Conservation (phyloP, 2,329 filamentous ascomycete species). For the Fusarium multiceps region DNA sequence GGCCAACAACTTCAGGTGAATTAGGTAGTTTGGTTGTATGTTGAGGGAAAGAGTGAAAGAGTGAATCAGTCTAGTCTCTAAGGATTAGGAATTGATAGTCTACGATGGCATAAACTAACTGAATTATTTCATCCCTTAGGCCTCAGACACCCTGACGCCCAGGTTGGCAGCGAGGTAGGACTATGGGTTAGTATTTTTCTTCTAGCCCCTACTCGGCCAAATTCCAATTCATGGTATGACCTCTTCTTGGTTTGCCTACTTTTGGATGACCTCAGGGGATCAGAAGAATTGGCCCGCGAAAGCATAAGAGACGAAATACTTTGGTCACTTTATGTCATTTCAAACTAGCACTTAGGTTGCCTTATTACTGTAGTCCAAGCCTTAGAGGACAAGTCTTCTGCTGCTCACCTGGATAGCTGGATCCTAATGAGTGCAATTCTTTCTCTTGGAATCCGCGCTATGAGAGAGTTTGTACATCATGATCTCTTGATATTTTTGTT, state of each 20-base stretch:
- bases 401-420: not conserved
- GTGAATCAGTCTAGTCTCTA: no score
- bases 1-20: not conserved
- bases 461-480: no score
- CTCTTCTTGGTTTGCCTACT: not conserved
- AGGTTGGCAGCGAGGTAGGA: not conserved
- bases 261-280: not conserved
- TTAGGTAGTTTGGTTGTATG: not conserved
- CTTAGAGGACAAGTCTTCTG: no score
- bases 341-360: no score
- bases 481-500: not conserved
- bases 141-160: no score
- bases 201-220: not conserved
- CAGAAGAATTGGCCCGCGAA: not conserved
- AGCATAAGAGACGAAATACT: no score
- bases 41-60: not conserved
- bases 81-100: no score
- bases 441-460: not conserved
- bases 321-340: no score
- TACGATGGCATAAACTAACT: no score
- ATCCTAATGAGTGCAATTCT: not conserved
- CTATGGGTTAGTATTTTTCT: not conserved
- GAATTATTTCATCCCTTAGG: no score
- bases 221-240: not conserved
- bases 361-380: no score